Evolutionary conservation across 352 stramenopile species (phyloP), one percentile per base, ranked within the genome.

Genomic region (Phytophthora capsici): DNA sequence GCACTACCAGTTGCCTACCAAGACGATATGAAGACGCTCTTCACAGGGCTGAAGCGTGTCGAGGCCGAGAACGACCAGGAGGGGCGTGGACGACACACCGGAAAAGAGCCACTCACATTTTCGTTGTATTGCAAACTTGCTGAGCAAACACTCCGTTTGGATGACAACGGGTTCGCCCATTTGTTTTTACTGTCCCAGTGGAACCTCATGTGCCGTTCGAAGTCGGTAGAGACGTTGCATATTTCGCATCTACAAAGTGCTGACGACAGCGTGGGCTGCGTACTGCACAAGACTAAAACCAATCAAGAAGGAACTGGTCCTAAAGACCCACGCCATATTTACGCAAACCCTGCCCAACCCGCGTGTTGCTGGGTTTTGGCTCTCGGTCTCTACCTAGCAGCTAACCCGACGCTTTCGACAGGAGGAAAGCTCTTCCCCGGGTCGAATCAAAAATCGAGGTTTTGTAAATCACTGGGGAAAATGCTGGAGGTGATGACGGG

Each of bases 281-380:
- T 54, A 8, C 49, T 47, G 2, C 36, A 47, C 19, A 36, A 57
- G n/a, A 54, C 47, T 6, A 26, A 48, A 40, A 48, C 22, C 4
- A 57, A 57, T 22, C 37, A 57, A 49, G 50, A 57, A 57, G 50
- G 36, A 49, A 32, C 4, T 12, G 64, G 57, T 1, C 47, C 38
- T 2, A 43, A 49, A 48, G 44, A 60, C 28, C 60, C 54, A 8
- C 56, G 61, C 6, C 67, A 71, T 43, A 43, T 71, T 1, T 71
- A 72, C 23, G 61, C 46, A 3, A 71, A 66, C 4, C 37, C 12
- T 14, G 2, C n/a, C 2, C 51, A 20, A 8, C 46, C 61, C n/a
- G 23, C 38, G 5, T 55, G 34, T 1, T 67, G 58, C 28, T 57
- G 46, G 37, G n/a, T 58, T 4, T 7, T 37, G 1, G 32, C 56